A percentile compares a stretch with the other conserved stretches of the same genome.
phyloP scores from a whole-genome alignment of 305 asterid species.

The Fraxinus xanthoxyloides region DNA sequence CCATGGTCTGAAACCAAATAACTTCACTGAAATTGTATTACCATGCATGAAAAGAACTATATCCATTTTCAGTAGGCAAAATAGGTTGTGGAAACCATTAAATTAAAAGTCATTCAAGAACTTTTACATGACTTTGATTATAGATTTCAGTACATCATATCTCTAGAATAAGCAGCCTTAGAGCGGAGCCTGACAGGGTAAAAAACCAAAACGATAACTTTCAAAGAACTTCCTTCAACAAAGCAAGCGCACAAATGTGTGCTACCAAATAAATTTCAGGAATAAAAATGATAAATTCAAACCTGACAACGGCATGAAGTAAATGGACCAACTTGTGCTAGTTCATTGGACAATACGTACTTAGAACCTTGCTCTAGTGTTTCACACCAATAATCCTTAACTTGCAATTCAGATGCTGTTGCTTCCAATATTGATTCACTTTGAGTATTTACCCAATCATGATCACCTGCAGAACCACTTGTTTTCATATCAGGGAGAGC shows the following conservation, averaged over 20 bases:
- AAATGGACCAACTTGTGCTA: conserved; percentile 70
- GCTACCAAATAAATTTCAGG: conserved; percentile 1
- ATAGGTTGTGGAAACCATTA: not conserved
- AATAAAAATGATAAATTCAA: conserved; percentile 8
- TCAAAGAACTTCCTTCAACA: not conserved
- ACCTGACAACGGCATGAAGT: conserved; percentile 85
- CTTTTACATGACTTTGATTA: not conserved
- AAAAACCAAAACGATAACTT: not conserved
- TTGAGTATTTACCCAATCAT: conserved; percentile 22
- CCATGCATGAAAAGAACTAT: not conserved
- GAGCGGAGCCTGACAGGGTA: not conserved
- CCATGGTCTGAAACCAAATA: not conserved
- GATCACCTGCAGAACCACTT: conserved; percentile 23
- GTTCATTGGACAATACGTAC: conserved; percentile 46
- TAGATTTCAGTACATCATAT: not conserved
- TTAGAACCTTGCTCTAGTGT: conserved; percentile 49
- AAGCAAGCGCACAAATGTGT: not conserved
- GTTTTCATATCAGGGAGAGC: conserved; percentile 16
- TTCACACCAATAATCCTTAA: conserved; percentile 50
- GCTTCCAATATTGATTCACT: conserved; percentile 26
- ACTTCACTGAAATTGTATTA: not conserved
- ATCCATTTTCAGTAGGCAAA: not conserved
- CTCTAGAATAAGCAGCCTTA: not conserved
- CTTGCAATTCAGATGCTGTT: conserved; percentile 32
- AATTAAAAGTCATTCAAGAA: not conserved